Conservation (phyloP, 257 asterid genomes). For the Lavandula angustifolia region DNA sequence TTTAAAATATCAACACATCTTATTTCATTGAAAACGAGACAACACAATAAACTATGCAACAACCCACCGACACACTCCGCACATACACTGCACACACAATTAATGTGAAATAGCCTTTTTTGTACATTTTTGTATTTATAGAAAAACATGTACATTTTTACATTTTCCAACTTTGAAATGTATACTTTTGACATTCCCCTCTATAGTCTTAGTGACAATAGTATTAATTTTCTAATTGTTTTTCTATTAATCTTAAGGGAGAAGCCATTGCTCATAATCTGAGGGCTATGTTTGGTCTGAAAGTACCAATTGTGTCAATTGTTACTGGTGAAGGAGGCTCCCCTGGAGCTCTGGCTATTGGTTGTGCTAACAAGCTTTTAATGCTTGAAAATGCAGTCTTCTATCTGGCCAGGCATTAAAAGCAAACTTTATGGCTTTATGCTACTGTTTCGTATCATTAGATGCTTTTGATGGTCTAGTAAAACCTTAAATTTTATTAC, state of each 20-base stretch:
- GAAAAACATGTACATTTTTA: no score
- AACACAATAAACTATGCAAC: no score
- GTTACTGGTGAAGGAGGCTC: slow-evolving; percentile 99
- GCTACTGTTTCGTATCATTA: slow-evolving; percentile 13
- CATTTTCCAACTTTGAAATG: no score
- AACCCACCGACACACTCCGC: no score
- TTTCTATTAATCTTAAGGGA: slow-evolving; percentile 53
- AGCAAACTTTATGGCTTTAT: neutral
- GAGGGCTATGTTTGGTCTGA: slow-evolving; percentile 92
- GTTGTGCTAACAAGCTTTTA: slow-evolving; percentile 81
- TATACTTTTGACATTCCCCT: no score
- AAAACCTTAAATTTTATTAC: slow-evolving; percentile 1
- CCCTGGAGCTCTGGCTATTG: slow-evolving; percentile 97
- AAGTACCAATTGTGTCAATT: slow-evolving; percentile 82
- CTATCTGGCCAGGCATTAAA: slow-evolving; percentile 99
- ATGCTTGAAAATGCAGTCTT: slow-evolving; percentile 97
- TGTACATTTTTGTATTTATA: no score
- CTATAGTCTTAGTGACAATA: slow-evolving; percentile 19
- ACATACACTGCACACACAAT: no score
- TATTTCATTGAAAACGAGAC: no score
- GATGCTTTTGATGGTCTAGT: slow-evolving; percentile 21
- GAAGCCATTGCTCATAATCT: slow-evolving; percentile 92
- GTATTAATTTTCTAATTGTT: slow-evolving; percentile 12
- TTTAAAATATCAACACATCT: no score
- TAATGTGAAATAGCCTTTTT: no score